Base-by-base conservation (phyloP, 139 green algal genomes). In the Tetratostichococcus sp. region DNA sequence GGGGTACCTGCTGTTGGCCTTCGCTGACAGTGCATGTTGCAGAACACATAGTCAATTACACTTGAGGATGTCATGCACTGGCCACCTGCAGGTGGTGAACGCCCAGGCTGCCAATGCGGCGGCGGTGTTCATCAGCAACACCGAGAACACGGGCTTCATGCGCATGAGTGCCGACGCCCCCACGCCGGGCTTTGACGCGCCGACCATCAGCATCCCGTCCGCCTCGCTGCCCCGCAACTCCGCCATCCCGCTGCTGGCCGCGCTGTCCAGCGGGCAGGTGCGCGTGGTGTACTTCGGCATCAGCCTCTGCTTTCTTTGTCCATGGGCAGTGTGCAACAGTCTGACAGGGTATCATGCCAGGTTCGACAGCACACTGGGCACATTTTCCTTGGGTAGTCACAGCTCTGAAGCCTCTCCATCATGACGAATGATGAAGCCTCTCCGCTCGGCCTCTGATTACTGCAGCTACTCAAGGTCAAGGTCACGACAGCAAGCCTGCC, bases 111-210 rank as follows among this genome's bases (percentile, higher is more conserved):
- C 88, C 11, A 91, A 89, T 17, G 93, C 89, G 0, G 74, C 39
- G 5, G 93, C 75, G 0, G 81, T 89, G 0, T 72, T 97, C 0
- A 65, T 97, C 0, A 87, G 82, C 69, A 93, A 97, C 77, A 77
- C 93, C 68, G 14, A 78, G 33, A 70, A 79, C 43, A 66, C 65
- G 1, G 87, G 84, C 31, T 91, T 89, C 74, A 89, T 89, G 65
- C 67, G 75, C 58, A 86, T 91, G 79, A 71, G 65, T 2, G 57
- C 76, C 39, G 82, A 83, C 5, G 75, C 43, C 75, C n/a, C n/a
- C 0, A 30, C 30, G 21, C 35, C 70, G 16, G 33, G 67, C 28
- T 62, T 62, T 17, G 50, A 62, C 50, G 11, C 50, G 50, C 17
- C 35, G 30, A 11, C 35, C 28, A 76, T 86, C 25, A 78, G 78